Evolutionary conservation across 495 filamentous ascomycete species (phyloP).

Genomic region (Pseudoneurospora amorphoporcata): DNA sequence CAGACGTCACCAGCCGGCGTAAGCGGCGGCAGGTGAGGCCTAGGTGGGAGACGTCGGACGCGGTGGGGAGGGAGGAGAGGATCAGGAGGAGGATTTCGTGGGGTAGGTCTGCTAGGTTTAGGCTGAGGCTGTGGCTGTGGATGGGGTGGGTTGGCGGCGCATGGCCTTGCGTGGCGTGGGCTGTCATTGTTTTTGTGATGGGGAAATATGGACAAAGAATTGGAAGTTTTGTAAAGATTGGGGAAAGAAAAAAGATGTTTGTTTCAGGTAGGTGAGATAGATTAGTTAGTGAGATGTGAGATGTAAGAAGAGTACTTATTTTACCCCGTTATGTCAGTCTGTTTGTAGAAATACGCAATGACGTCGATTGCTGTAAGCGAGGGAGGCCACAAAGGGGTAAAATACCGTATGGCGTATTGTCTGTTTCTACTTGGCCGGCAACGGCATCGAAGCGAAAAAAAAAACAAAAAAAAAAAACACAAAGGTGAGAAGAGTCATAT

Average conservation of each 20-base stretch:
- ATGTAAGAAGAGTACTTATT: not conserved
- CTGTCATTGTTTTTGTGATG: not conserved
- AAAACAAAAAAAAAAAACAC: too few relatives aligned
- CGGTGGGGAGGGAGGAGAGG: constrained; percentile 27
- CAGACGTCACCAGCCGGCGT: constrained; percentile 16
- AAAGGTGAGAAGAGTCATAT: not conserved
- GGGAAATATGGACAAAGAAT: too few relatives aligned
- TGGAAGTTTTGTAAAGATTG: too few relatives aligned
- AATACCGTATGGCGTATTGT: not conserved
- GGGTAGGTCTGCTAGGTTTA: constrained; percentile 17
- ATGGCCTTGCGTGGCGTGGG: not conserved
- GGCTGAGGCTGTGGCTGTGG: too few relatives aligned
- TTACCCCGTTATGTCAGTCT: not conserved
- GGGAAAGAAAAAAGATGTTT: not conserved
- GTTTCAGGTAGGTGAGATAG: not conserved
- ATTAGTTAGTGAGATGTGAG: not conserved
- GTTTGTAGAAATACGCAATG: not conserved
- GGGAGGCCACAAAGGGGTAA: not conserved
- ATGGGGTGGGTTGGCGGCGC: too few relatives aligned
- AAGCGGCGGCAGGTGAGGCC: constrained; percentile 20
- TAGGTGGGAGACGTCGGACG: constrained; percentile 26
- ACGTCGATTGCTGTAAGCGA: not conserved
- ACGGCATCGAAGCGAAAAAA: too few relatives aligned
- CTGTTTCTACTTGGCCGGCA: not conserved
- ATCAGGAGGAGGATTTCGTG: constrained; percentile 31